A percentile compares a stretch with the other conserved stretches of the same genome.
Evolutionary conservation across 2,329 filamentous ascomycete genomes (phyloP).

Genomic region (Cyphellophora europaea): DNA sequence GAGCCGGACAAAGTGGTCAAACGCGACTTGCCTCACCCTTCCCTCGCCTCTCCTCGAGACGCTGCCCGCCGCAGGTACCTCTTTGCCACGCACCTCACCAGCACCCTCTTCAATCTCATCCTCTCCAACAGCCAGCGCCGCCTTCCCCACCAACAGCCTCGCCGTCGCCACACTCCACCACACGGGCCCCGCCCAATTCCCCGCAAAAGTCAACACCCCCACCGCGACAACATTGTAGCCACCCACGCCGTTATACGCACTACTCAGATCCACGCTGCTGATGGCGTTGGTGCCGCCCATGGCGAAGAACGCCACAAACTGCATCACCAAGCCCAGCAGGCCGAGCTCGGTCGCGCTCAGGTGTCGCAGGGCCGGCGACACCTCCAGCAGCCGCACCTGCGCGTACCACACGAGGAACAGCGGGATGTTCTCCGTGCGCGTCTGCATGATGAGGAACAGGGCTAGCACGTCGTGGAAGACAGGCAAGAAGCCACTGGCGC

Average conservation of each 20-base stretch:
- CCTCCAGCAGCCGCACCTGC: conserved; percentile 42
- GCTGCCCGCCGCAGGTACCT: no score
- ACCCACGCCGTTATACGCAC: conserved; percentile 84
- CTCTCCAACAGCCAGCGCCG: neutral
- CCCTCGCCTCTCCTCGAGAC: neutral
- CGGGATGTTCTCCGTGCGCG: conserved; percentile 73
- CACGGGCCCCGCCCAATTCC: conserved; percentile 85
- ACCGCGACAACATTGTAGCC: conserved; percentile 75
- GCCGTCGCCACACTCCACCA: conserved; percentile 67
- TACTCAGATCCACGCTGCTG: conserved; percentile 88
- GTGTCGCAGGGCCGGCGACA: conserved; percentile 12
- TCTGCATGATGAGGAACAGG: conserved; percentile 78
- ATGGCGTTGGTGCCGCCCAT: conserved; percentile 90
- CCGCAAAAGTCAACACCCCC: conserved; percentile 71
- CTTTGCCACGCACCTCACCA: no score
- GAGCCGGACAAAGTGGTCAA: conserved; percentile 48
- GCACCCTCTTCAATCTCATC: no score
- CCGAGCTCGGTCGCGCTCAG: conserved; percentile 34
- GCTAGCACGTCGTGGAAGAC: conserved; percentile 60
- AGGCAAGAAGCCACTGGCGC: conserved; percentile 14
- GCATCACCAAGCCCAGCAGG: conserved; percentile 64
- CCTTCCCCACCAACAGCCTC: conserved; percentile 7
- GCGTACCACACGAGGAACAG: conserved; percentile 68
- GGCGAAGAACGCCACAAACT: conserved; percentile 79
- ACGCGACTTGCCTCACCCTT: conserved; percentile 1